phyloP scores from a whole-genome alignment of 148 eudicot species.

The Vaccinium macrocarpon region DNA sequence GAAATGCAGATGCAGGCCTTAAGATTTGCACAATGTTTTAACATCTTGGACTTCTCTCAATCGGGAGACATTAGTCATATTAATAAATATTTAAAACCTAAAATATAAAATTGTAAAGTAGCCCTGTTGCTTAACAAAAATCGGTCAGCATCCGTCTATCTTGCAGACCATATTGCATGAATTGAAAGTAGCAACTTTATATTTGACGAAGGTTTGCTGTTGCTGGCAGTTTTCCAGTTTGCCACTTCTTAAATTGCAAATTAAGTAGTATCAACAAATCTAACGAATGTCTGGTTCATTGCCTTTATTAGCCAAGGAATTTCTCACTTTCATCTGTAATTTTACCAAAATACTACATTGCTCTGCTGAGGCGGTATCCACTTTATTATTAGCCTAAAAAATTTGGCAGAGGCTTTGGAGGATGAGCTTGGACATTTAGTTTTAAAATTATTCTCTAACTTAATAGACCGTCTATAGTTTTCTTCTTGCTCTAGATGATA shows the following conservation, averaged over 20 bases:
- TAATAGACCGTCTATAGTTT: not conserved
- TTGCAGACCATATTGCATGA: not conserved
- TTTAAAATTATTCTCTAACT: not conserved
- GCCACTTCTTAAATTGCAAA: not conserved
- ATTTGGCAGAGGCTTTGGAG: not conserved
- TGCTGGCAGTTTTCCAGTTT: not conserved
- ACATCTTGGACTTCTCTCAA: too few relatives aligned
- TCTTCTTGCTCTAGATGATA: not conserved
- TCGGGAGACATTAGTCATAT: too few relatives aligned
- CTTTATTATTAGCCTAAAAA: not conserved
- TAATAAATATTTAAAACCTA: not conserved
- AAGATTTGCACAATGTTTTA: too few relatives aligned
- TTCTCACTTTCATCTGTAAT: not conserved
- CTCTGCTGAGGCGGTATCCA: not conserved
- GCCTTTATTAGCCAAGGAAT: not conserved
- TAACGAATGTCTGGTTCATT: not conserved
- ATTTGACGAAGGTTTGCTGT: not conserved
- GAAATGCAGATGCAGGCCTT: too few relatives aligned
- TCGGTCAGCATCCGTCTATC: not conserved
- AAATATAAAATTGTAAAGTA: too few relatives aligned
- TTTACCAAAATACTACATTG: not conserved
- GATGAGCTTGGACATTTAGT: not conserved
- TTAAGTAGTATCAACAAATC: not conserved
- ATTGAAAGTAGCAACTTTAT: not conserved
- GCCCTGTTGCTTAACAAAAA: not conserved